Evolutionary conservation across 257 asterid species (phyloP), one percentile per base, ranked within the genome.

Genomic region (Cinchona pubescens): DNA sequence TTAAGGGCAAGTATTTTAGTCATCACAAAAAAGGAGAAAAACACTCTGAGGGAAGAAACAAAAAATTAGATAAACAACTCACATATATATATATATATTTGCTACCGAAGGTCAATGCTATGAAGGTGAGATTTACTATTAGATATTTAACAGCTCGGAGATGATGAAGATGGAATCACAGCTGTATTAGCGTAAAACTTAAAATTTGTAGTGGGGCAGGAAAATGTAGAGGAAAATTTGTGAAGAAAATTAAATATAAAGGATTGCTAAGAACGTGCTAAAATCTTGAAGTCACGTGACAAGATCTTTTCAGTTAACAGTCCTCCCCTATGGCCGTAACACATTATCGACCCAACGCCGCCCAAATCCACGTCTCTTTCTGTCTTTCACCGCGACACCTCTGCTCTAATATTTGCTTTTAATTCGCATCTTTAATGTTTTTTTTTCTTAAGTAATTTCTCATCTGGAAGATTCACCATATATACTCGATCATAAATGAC

Each of bases 241-340:
- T n/a, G n/a, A n/a, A n/a, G n/a, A n/a, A n/a, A n/a, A n/a, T n/a
- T n/a, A n/a, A n/a, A n/a, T 21, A 38, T 29, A 7, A n/a, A 29
- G 67, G 65, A 30, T 29, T 18, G 78, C 14, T 7, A 27, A 51
- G 66, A 78, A 78, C 77, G 58, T 63, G 77, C 61, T 1, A 53
- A 70, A 71, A 78, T 78, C 81, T 73, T 63, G 66, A 35, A 60
- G 29, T 72, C 81, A 78, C 81, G 40, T 78, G 77, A 64, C 40
- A 37, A 27, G 10, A 53, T 12, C 53, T 49, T 29, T 60, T 46
- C 13, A 74, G 60, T 12, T 5, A 42, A 42, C 6, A 59, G 45
- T 59, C 60, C 60, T 60, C 38, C 40, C 38, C 11, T 0, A 58
- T 12, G 12, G 4, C n/a, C n/a, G n/a, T 9, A 67, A 51, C 67